These are phyloP conservation scores for Artomyces pyxidatus DNA, from an alignment of 768 basidiomycete species.

Conservation along the genomic window DNA sequence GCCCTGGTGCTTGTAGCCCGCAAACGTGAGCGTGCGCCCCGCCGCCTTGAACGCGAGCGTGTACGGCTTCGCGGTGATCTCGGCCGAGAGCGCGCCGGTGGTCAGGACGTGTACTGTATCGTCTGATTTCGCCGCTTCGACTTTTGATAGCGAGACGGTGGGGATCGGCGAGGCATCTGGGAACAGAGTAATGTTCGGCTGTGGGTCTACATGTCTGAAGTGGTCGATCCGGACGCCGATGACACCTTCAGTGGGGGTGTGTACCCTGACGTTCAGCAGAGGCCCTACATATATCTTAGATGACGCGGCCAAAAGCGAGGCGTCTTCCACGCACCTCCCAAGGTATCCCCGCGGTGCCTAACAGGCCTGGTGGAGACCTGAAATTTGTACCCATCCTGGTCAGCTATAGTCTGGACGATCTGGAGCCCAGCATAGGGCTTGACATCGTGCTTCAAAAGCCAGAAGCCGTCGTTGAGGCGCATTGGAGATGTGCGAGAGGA, in stretches of 20 bases:
- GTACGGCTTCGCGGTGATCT: conserved; percentile 53
- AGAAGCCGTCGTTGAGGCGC: conserved; percentile 72
- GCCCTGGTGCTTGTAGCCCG: conserved; percentile 48
- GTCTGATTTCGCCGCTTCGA: conserved; percentile 15
- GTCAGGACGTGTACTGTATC: conserved; percentile 27
- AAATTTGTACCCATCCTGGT: conserved; percentile 42
- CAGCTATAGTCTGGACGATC: conserved; percentile 40
- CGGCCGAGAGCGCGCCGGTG: conserved; percentile 43
- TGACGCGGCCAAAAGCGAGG: no score
- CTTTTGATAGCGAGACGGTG: conserved; percentile 30
- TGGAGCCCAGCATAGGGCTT: conserved; percentile 56
- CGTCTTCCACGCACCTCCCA: conserved; percentile 47
- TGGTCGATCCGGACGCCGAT: conserved; percentile 51
- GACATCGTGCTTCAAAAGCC: conserved; percentile 56
- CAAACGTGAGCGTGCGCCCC: conserved; percentile 36
- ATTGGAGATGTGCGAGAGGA: conserved; percentile 24
- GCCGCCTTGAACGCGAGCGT: conserved; percentile 53
- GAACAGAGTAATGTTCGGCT: conserved; percentile 50
- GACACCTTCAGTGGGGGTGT: conserved; percentile 48
- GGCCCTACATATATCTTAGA: no score
- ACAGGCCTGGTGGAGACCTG: conserved; percentile 56
- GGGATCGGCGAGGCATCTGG: conserved; percentile 47
- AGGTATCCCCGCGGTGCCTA: conserved; percentile 54
- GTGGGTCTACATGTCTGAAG: conserved; percentile 36
- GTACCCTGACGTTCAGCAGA: conserved; percentile 40